Evolutionary conservation across 768 basidiomycete genomes (phyloP).

Genomic region (Suillus subalutaceus): DNA sequence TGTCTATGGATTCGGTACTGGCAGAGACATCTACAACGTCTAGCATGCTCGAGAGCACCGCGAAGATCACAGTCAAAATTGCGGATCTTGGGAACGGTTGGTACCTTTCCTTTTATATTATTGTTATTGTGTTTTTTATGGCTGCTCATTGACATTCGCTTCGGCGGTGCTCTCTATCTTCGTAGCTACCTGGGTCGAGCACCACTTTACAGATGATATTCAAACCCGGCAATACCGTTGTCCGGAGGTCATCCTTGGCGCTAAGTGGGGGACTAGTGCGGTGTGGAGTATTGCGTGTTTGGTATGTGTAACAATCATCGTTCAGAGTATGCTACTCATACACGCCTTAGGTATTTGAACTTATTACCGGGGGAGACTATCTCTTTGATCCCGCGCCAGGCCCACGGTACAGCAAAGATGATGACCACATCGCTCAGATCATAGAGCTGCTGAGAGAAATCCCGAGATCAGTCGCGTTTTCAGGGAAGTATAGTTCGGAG

Average conservation of each 20-base stretch:
- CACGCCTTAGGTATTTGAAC: conserved; percentile 79
- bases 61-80: conserved; percentile 96
- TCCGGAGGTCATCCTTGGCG: conserved; percentile 96
- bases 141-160: conserved; percentile 14
- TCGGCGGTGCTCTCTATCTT: conserved; percentile 7
- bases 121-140: not conserved
- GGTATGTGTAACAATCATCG: conserved; percentile 41
- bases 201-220: conserved; percentile 99
- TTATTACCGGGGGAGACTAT: conserved; percentile 96
- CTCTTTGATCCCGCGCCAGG: conserved; percentile 97
- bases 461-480: conserved; percentile 79
- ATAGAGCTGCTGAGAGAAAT: conserved; percentile 95
- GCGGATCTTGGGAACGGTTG: conserved; percentile 95
- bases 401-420: conserved; percentile 93
- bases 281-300: conserved; percentile 97
- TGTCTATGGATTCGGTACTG: conserved; percentile 31
- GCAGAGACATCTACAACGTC: conserved; percentile 29
- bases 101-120: conserved; percentile 26
- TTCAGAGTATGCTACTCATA: conserved; percentile 5
- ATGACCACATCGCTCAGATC: conserved; percentile 97
- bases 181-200: conserved; percentile 81
- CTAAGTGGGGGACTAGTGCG: conserved; percentile 93
- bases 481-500: conserved; percentile 91
- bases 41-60: conserved; percentile 40
- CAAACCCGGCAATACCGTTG: conserved; percentile 97